A percentile compares a stretch with the other conserved stretches of the same genome.
These are phyloP conservation scores for Lodderomyces orthopsilosis DNA, from an alignment of 1,139 yeast species.

Conservation along the genomic window DNA sequence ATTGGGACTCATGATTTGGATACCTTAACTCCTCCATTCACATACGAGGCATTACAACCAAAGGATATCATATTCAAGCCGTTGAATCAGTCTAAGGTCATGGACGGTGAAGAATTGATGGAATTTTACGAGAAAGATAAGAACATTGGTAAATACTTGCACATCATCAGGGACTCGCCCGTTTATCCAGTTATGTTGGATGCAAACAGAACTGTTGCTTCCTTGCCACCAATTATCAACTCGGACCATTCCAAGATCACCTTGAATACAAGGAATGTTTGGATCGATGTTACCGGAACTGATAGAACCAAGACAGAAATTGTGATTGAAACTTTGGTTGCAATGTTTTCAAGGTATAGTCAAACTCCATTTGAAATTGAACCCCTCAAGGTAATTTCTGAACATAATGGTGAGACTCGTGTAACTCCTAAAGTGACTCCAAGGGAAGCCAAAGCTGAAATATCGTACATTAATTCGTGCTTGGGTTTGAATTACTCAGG, in stretches of 20 bases:
- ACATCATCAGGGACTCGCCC: conserved; percentile 83
- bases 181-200: conserved; percentile 91
- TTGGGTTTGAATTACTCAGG: conserved; percentile 74
- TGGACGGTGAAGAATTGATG: conserved; percentile 78
- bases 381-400: conserved; percentile 81
- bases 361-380: conserved; percentile 76
- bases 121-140: conserved; percentile 90
- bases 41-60: conserved; percentile 84
- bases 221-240: conserved; percentile 96
- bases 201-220: conserved; percentile 72
- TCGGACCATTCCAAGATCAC: conserved; percentile 88
- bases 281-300: conserved; percentile 93
- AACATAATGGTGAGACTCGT: conserved; percentile 78
- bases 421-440: conserved; percentile 70
- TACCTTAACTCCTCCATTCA: conserved; percentile 77
- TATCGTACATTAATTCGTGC: conserved; percentile 86
- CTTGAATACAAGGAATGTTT: conserved; percentile 78
- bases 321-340: conserved; percentile 86
- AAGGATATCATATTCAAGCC: conserved; percentile 77
- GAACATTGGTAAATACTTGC: conserved; percentile 84
- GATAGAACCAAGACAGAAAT: conserved; percentile 91
- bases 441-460: conserved; percentile 71
- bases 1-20: conserved; percentile 97
- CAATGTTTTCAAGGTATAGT: conserved; percentile 93
- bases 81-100: conserved; percentile 74